Conservation (phyloP, 139 green algal species). For the Nannochloris sp. region DNA sequence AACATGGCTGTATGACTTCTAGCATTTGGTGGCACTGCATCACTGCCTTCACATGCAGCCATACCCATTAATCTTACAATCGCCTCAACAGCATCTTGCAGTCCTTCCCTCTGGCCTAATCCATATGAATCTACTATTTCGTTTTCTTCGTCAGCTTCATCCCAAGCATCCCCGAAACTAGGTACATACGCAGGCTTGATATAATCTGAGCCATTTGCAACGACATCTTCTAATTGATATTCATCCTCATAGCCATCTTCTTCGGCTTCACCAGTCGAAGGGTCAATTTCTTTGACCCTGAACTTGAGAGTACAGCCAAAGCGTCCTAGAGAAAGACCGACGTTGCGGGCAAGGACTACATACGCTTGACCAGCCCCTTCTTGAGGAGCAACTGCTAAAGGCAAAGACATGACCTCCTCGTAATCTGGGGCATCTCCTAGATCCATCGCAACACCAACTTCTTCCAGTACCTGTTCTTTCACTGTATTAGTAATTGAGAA, state of each 20-base stretch:
- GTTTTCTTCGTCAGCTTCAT: conserved; percentile 60
- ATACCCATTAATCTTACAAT: conserved; percentile 86
- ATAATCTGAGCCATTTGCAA: conserved; percentile 74
- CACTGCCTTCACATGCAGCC: conserved; percentile 87
- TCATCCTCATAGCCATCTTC: conserved; percentile 96
- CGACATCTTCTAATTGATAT: conserved; percentile 94
- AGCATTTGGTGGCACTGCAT: conserved; percentile 89
- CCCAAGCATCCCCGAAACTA: conserved; percentile 84
- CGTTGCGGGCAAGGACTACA: conserved; percentile 57
- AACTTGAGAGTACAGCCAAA: conserved; percentile 79
- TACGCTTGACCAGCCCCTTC: conserved; percentile 72
- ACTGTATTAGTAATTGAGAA: conserved; percentile 99
- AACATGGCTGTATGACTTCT: conserved; percentile 85
- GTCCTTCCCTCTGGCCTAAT: conserved; percentile 67
- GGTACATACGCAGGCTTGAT: conserved; percentile 55
- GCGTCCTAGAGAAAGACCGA: conserved; percentile 51
- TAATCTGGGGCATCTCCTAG: conserved; percentile 59
- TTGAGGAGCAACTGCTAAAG: conserved; percentile 76
- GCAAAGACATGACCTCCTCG: conserved; percentile 73
- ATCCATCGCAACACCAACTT: conserved; percentile 88
- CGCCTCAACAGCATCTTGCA: conserved; percentile 88
- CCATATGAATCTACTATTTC: conserved; percentile 90
- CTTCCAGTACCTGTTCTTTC: conserved; percentile 84
- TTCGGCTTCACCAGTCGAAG: conserved; percentile 78
- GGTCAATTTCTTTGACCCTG: conserved; percentile 97